Conservation (phyloP, 805 yeast species). For the Nematodospora valgi region DNA sequence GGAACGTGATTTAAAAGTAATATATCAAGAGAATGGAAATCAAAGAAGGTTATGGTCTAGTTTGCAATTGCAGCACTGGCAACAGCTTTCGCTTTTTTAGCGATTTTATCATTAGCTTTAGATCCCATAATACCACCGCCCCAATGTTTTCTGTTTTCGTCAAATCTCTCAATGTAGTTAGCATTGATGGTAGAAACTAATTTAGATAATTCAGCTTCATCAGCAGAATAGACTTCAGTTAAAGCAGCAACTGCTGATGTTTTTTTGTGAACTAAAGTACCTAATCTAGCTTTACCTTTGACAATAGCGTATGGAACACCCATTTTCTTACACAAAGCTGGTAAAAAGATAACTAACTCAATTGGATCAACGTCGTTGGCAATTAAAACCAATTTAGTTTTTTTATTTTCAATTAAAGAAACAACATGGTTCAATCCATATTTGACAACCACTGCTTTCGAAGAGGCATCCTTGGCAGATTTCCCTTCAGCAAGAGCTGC, state of each 20-base stretch:
- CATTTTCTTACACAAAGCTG: slow-evolving; percentile 99
- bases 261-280: slow-evolving; percentile 90
- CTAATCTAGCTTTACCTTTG: slow-evolving; percentile 46
- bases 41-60: too few relatives aligned
- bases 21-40: too few relatives aligned
- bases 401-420: slow-evolving; percentile 95
- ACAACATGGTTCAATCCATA: slow-evolving; percentile 99
- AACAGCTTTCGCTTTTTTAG: slow-evolving; percentile 66
- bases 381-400: slow-evolving; percentile 93
- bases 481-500: slow-evolving; percentile 98
- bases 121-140: slow-evolving; percentile 99
- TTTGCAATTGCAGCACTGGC: slow-evolving; percentile 32
- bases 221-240: slow-evolving; percentile 92
- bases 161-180: slow-evolving; percentile 91
- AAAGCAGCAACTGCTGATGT: slow-evolving; percentile 96
- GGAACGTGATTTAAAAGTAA: too few relatives aligned
- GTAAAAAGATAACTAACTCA: slow-evolving; percentile 94
- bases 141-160: slow-evolving; percentile 97
- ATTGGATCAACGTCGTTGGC: slow-evolving; percentile 99
- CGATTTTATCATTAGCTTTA: slow-evolving; percentile 84
- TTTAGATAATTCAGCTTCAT: slow-evolving; percentile 91
- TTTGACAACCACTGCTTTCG: slow-evolving; percentile 95
- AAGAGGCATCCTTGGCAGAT: slow-evolving; percentile 92
- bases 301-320: slow-evolving; percentile 76
- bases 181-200: slow-evolving; percentile 90